These are phyloP conservation scores for Paragyromitra xinjiangensis DNA, from an alignment of 495 filamentous ascomycete species.

Conservation along the genomic window DNA sequence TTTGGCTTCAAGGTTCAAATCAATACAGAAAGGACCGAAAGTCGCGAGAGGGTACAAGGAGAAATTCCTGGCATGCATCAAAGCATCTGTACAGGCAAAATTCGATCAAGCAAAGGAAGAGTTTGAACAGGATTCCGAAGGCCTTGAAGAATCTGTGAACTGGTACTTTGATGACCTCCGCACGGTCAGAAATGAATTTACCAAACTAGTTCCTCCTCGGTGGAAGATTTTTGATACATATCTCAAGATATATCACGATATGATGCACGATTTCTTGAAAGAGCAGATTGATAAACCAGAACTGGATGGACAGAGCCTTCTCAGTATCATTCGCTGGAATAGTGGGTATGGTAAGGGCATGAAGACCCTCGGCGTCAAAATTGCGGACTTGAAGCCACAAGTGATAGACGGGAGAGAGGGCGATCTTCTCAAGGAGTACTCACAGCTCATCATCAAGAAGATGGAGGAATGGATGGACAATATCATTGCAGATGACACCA, in stretches of 20 bases:
- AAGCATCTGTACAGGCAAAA: constrained; percentile 73
- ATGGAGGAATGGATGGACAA: constrained; percentile 98
- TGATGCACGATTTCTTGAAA: constrained; percentile 94
- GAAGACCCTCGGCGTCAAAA: constrained; percentile 80
- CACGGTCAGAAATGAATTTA: constrained; percentile 89
- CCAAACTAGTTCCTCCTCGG: constrained; percentile 88
- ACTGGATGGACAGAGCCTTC: constrained; percentile 71
- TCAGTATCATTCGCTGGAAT: constrained; percentile 85
- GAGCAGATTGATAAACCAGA: constrained; percentile 74
- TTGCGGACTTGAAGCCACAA: constrained; percentile 77
- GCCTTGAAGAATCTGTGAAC: constrained; percentile 80
- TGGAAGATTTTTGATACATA: constrained; percentile 97
- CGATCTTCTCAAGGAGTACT: constrained; percentile 91
- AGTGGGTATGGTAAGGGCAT: constrained; percentile 97
- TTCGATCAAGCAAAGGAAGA: constrained; percentile 76
- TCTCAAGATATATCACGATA: constrained; percentile 83
- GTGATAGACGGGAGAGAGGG: constrained; percentile 86
- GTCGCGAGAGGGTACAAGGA: constrained; percentile 95
- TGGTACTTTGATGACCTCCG: constrained; percentile 99
- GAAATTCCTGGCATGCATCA: constrained; percentile 84
- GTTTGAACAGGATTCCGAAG: constrained; percentile 83
- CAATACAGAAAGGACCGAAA: constrained; percentile 89
- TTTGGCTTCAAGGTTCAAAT: constrained; percentile 74
- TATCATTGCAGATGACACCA: constrained; percentile 80
- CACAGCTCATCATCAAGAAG: constrained; percentile 89